phyloP scores from a whole-genome alignment of 768 basidiomycete genomes.

The Collybia sp. region DNA sequence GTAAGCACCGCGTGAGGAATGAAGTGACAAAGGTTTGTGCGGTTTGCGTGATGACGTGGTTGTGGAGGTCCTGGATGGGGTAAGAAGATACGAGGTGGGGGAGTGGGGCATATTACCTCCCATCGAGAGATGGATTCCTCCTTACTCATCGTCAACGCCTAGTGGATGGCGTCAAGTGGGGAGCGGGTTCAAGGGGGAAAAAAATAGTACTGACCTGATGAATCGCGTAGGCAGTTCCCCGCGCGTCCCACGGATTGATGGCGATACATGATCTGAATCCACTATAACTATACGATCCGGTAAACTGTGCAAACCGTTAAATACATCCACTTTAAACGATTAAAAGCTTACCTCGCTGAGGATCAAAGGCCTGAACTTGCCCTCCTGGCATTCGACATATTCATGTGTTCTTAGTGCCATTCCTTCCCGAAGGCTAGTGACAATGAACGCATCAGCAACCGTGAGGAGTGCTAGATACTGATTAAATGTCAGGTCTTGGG shows the following conservation, averaged over 20 bases:
- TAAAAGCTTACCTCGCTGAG: constrained; percentile 60
- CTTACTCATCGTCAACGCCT: constrained; percentile 73
- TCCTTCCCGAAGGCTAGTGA: constrained; percentile 80
- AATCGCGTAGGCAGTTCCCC: constrained; percentile 83
- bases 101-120: constrained; percentile 41
- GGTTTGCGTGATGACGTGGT: constrained; percentile 82
- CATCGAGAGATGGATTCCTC: constrained; percentile 72
- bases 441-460: constrained; percentile 82
- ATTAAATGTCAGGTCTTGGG: constrained; percentile 78
- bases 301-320: constrained; percentile 48
- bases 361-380: constrained; percentile 61
- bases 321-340: background rate
- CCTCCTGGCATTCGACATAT: constrained; percentile 83
- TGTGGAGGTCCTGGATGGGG: constrained; percentile 58
- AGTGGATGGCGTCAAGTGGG: constrained; percentile 6
- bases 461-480: constrained; percentile 82
- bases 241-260: constrained; percentile 82
- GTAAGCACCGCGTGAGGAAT: constrained; percentile 72
- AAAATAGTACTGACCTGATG: constrained; percentile 27
- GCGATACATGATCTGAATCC: constrained; percentile 86
- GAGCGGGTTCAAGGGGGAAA: constrained; percentile 4
- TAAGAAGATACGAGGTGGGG: background rate
- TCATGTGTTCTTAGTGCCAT: constrained; percentile 85
- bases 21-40: constrained; percentile 79
- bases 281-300: constrained; percentile 81